Conservation (phyloP, 176 grass and related monocot species). For the Cymbopogon citratus region DNA sequence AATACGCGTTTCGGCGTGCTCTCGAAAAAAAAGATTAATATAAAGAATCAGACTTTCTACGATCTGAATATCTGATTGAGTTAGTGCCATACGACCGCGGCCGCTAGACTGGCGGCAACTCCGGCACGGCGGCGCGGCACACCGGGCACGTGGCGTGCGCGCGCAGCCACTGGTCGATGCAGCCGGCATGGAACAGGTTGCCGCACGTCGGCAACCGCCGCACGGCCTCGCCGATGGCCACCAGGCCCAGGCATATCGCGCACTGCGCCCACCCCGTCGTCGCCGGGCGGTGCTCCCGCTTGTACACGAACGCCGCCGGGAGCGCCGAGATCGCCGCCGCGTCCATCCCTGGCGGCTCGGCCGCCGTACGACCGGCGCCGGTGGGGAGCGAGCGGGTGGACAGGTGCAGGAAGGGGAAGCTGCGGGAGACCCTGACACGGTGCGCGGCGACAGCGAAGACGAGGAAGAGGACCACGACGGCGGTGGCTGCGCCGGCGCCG, state of each 20-base stretch:
- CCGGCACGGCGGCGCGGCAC: constrained; percentile 24
- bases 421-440: neutral
- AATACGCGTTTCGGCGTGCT: too few species aligned
- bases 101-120: neutral
- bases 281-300: neutral
- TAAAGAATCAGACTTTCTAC: neutral
- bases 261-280: constrained; percentile 31
- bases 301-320: constrained; percentile 17
- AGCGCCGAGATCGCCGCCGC: constrained; percentile 17
- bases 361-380: too few species aligned
- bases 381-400: neutral
- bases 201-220: constrained; percentile 35
- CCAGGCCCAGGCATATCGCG: constrained; percentile 38
- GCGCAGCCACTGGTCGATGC: constrained; percentile 47
- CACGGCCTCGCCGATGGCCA: constrained; percentile 25
- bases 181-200: constrained; percentile 46
- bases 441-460: neutral
- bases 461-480: neutral
- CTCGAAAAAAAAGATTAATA: too few species aligned
- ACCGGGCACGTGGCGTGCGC: constrained; percentile 44
- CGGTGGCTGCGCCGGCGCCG: neutral
- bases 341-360: neutral
- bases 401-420: constrained; percentile 26
- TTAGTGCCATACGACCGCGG: neutral
- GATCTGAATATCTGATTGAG: neutral